phyloP scores from a whole-genome alignment of 345 rosid species.

The Toxicodendron radicans region DNA sequence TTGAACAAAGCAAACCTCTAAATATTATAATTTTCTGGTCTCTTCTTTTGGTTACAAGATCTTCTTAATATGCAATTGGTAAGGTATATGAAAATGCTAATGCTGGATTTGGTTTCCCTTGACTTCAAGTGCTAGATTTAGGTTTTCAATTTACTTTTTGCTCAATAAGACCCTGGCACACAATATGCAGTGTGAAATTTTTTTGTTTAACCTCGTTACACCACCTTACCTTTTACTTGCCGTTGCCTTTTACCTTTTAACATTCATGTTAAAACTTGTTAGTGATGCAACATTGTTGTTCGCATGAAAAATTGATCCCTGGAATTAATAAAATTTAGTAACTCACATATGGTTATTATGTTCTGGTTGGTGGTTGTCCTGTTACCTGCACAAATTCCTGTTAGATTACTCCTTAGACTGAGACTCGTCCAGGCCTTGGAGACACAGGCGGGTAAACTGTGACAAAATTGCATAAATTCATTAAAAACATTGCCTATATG shows the following conservation, averaged over 20 bases:
- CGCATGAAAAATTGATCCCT: constrained; percentile 1
- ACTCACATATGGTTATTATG: not conserved
- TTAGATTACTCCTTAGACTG: not conserved
- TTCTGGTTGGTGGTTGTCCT: not conserved
- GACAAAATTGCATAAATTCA: not conserved
- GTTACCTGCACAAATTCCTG: not conserved
- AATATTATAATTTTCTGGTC: too few relatives aligned
- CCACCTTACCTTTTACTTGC: not conserved
- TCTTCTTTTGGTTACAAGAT: not conserved
- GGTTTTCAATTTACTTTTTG: not conserved
- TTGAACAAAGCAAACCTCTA: not conserved
- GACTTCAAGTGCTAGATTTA: too few relatives aligned
- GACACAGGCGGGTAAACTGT: not conserved
- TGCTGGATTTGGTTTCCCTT: too few relatives aligned
- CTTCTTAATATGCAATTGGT: too few relatives aligned
- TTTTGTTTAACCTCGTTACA: not conserved
- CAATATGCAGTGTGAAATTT: not conserved
- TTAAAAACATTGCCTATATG: not conserved
- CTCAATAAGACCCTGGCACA: not conserved
- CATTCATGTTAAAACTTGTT: constrained; percentile 3
- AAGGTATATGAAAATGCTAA: too few relatives aligned
- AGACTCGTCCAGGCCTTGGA: not conserved
- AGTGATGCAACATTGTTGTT: not conserved
- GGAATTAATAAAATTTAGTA: not conserved
- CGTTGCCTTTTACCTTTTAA: not conserved